A percentile compares a stretch with the other conserved stretches of the same genome.
Evolutionary conservation across 176 grass and related monocot species (phyloP).

Genomic region (Lolium multiflorum): DNA sequence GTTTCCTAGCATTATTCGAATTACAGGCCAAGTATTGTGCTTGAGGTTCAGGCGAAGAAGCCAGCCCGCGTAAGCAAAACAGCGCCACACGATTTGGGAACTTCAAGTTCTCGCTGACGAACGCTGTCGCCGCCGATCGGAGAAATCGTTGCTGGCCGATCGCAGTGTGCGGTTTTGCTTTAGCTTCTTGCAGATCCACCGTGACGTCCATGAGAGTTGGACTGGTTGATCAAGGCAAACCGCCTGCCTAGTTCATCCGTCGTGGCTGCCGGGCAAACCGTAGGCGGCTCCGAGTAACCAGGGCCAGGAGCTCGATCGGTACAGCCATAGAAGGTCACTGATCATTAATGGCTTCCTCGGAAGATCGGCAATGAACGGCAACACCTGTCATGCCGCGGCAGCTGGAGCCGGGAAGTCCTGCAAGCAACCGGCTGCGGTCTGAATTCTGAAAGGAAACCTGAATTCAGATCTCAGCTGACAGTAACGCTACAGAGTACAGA

Average conservation of each 20-base stretch:
- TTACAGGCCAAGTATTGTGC: background rate
- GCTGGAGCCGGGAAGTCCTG: background rate
- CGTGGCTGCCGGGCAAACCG: conserved; percentile 53
- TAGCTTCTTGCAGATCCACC: background rate
- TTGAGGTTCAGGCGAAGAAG: background rate
- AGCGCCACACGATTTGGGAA: background rate
- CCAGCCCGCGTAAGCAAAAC: background rate
- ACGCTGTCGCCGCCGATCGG: conserved; percentile 13
- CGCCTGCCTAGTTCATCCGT: background rate
- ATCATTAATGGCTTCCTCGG: background rate
- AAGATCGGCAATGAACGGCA: conserved; percentile 8
- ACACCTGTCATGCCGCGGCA: conserved; percentile 31
- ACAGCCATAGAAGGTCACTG: background rate
- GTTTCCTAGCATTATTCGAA: background rate
- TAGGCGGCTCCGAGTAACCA: conserved; percentile 19
- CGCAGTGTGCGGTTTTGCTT: conserved; percentile 36
- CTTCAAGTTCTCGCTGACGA: background rate
- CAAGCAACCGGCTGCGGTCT: background rate
- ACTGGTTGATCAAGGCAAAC: background rate
- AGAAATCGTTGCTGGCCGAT: background rate
- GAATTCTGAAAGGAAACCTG: conserved; percentile 23
- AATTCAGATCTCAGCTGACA: conserved; percentile 35
- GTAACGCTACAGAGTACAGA: conserved; percentile 19
- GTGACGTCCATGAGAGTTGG: background rate
- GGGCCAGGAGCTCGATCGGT: conserved; percentile 36